Base-by-base conservation (phyloP, 768 basidiomycete genomes). In the Naganishia kalamii region DNA sequence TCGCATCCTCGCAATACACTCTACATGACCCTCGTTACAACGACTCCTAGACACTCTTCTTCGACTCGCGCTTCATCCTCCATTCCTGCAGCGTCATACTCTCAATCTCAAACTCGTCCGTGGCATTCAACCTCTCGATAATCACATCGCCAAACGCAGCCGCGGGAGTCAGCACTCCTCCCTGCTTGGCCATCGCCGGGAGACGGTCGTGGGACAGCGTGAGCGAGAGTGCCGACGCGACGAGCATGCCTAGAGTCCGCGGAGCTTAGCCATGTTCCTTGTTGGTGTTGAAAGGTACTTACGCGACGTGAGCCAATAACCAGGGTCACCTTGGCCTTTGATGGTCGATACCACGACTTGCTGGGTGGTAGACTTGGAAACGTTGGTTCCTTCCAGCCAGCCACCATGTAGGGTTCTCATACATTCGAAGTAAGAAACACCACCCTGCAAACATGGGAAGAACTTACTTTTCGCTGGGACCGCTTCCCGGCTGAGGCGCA, bases 161-260 rank as follows among this genome's bases (percentile, higher is more conserved):
- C 77, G 87, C 84, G 0, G 92, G 87, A 1, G 93, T 97, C 52
- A 96, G 80, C 2, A 92, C 78, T 0, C 93, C 92, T 13, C 92
- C 92, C 49, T 81, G 76, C 52, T 79, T 80, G 3, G 83, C 86
- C 7, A 86, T 74, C 0, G 80, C 69, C 0, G 90, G 84, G 1
- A 92, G 83, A 4, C 79, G 74, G 17, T 79, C 81, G 19, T 83
- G 79, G 30, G 81, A 71, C 1, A 88, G 79, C 19, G 87, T 80
- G 54, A 93, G 79, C 19, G 83, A 83, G 15, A 97, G 81, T 0
- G 89, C 93, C 17, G 84, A 84, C 79, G 93, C 90, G 0, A 84
- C 80, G n/a, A 90, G 82, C 82, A 92, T 84, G 46, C 85, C 89
- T 88, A 66, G n/a, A n/a, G n/a, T n/a, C n/a, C n/a, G n/a, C n/a